These are phyloP conservation scores for Xerocomellus amylosporus DNA, from an alignment of 768 basidiomycete genomes.

Conservation along the genomic window DNA sequence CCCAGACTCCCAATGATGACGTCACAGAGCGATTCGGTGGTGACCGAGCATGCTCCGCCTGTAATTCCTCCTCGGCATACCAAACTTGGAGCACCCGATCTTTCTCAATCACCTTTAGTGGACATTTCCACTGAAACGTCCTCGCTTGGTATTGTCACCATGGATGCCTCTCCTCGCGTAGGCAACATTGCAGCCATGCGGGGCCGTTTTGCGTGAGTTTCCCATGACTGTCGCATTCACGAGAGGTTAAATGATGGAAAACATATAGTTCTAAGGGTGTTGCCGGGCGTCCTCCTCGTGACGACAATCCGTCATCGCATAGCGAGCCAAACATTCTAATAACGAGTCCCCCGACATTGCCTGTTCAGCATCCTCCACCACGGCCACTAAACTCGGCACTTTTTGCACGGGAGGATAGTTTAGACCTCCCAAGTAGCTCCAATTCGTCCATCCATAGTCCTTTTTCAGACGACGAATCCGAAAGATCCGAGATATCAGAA, in stretches of 20 bases:
- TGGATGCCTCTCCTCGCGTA: slow-evolving; percentile 8
- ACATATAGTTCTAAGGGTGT: slow-evolving; percentile 23
- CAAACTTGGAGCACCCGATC: slow-evolving; percentile 6
- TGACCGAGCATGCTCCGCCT: slow-evolving; percentile 11
- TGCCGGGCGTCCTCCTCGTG: slow-evolving; percentile 6
- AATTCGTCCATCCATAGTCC: slow-evolving; percentile 26
- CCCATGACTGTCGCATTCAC: neutral
- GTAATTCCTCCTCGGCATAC: slow-evolving; percentile 19
- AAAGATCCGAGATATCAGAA: slow-evolving; percentile 24
- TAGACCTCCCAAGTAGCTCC: slow-evolving; percentile 20
- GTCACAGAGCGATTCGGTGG: slow-evolving; percentile 20
- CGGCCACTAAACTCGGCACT: slow-evolving; percentile 15
- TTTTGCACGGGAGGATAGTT: slow-evolving; percentile 20
- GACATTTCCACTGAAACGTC: slow-evolving; percentile 1
- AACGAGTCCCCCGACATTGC: slow-evolving; percentile 20
- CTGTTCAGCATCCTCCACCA: slow-evolving; percentile 20
- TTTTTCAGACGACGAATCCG: slow-evolving; percentile 32
- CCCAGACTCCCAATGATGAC: slow-evolving; percentile 15
- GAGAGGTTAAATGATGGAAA: neutral
- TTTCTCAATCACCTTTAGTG: neutral
- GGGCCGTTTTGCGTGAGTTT: slow-evolving; percentile 30
- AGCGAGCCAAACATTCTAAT: slow-evolving; percentile 26
- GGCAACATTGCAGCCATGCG: slow-evolving; percentile 40
- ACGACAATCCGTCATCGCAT: slow-evolving; percentile 17
- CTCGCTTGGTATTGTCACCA: neutral